phyloP scores from a whole-genome alignment of 805 yeast species.

The Pichia manshurica region DNA sequence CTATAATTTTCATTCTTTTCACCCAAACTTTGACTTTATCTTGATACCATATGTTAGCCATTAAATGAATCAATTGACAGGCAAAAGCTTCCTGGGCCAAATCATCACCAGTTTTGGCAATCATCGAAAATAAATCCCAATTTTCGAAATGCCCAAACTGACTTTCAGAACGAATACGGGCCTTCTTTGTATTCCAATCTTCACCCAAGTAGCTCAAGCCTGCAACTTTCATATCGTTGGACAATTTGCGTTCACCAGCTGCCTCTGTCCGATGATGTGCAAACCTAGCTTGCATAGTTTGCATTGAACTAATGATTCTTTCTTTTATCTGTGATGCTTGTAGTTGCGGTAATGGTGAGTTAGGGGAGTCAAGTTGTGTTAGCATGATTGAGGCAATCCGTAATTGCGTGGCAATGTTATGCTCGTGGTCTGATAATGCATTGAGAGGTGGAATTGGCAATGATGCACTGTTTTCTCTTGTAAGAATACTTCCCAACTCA shows the following conservation, averaged over 20 bases:
- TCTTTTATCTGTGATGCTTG: conserved; percentile 66
- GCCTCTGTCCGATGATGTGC: conserved; percentile 51
- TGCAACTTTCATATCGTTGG: conserved; percentile 85
- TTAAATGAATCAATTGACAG: conserved; percentile 84
- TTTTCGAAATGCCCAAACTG: conserved; percentile 79
- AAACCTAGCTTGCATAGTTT: conserved; percentile 63
- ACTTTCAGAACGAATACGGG: conserved; percentile 71
- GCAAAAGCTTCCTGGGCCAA: conserved; percentile 97
- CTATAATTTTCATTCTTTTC: conserved; percentile 83
- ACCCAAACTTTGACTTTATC: conserved; percentile 79
- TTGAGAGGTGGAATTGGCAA: conserved; percentile 9
- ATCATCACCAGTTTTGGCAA: conserved; percentile 95
- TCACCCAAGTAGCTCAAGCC: conserved; percentile 77
- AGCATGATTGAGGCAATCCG: conserved; percentile 94
- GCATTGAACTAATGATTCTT: conserved; percentile 67
- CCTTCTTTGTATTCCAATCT: conserved; percentile 83
- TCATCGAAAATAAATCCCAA: conserved; percentile 95
- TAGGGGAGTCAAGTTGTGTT: conserved; percentile 68
- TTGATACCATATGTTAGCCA: conserved; percentile 77
- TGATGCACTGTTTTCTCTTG: conserved; percentile 14
- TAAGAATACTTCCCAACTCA: conserved; percentile 6
- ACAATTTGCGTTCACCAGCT: conserved; percentile 87
- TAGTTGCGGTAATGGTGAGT: conserved; percentile 46
- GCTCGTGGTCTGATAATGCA: conserved; percentile 23
- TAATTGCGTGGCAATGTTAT: conserved; percentile 82